Base-by-base conservation (phyloP, 176 grass and related monocot genomes). In the Raddia guianensis region DNA sequence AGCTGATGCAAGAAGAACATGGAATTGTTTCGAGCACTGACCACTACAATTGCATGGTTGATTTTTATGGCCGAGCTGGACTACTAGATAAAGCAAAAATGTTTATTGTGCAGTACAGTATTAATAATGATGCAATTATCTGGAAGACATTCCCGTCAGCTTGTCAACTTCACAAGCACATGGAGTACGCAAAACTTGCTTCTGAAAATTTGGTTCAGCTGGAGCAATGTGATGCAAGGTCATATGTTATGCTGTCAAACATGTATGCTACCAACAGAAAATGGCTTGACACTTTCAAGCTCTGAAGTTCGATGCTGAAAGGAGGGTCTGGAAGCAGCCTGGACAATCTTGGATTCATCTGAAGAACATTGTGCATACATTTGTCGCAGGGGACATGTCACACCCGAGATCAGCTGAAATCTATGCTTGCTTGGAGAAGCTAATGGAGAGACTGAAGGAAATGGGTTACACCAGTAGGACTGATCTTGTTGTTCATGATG, bases 11-110 rank as follows among this genome's bases (percentile, higher is more conserved):
- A 72, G 73, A 82, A 74, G 78, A 82, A 13, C 78, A 88, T 63
- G 74, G 62, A 67, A 91, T 91, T 79, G 73, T 70, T 85, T 87
- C 85, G n/a, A 78, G 65, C 68, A 82, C 75, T 16, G 85, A 90
- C 12, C 91, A 93, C 59, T 90, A 83, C 53, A 90, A 86, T 82
- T 90, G 91, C 57, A 90, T 93, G 82, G 91, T 93, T 53, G 91
- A 93, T 86, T 87, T 93, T 69, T 90, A 85, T 3, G 82, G 87
- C 27, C 82, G 88, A 80, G 69, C 91, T 70, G 91, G 91, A 51
- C 63, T 93, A 50, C 78, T 93, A 0, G 74, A 73, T 16, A 87
- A 68, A 53, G 91, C 82, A 66, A 86, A 86, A 43, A 68, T 79
- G 13, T 94, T 89, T 63, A 94, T 94, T 45, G 49, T 74, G 32